These are phyloP conservation scores for Eimeria maxima DNA, from an alignment of 169 alveolate genomes.

Conservation along the genomic window DNA sequence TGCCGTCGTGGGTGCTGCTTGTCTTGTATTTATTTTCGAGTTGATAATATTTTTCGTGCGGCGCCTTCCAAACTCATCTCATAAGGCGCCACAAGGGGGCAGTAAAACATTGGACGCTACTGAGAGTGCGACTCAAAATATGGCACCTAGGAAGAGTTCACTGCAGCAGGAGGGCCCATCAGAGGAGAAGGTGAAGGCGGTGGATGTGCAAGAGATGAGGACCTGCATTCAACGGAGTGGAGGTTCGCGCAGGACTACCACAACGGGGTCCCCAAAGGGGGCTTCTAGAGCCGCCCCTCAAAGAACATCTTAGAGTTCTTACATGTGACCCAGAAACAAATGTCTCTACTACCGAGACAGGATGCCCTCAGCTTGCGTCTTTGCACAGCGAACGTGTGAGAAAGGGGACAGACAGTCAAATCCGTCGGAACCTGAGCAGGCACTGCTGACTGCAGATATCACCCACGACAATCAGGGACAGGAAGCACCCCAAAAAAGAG, in stretches of 20 bases:
- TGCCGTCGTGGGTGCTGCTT: background rate
- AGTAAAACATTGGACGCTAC: background rate
- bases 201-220: background rate
- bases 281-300: slow-evolving; percentile 14
- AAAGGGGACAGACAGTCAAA: background rate
- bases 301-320: background rate
- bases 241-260: slow-evolving; percentile 1
- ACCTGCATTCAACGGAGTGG: background rate
- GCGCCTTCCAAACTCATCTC: background rate
- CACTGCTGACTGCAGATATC: background rate
- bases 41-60: background rate
- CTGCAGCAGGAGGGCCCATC: background rate
- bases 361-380: background rate
- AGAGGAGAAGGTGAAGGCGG: background rate
- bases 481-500: background rate
- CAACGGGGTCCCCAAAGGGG: background rate
- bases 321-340: background rate
- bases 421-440: background rate
- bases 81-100: slow-evolving; percentile 4
- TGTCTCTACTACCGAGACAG: background rate
- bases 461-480: background rate
- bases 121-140: background rate
- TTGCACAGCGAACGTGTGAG: background rate
- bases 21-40: background rate
- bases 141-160: background rate